phyloP scores from a whole-genome alignment of 805 yeast genomes.

The Dipodascus geniculatus region DNA sequence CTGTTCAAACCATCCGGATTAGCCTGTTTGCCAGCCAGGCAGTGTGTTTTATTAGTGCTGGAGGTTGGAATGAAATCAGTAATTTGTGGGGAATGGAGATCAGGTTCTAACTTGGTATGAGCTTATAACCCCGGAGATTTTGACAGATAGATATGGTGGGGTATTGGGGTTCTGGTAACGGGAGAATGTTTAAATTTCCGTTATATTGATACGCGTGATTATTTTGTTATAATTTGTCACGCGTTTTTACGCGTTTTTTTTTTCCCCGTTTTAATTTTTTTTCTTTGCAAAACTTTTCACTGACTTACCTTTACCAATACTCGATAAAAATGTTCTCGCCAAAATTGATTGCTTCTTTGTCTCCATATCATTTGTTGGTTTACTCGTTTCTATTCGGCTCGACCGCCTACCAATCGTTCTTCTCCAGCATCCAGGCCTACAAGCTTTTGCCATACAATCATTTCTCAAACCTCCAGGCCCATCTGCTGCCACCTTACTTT shows the following conservation, averaged over 20 bases:
- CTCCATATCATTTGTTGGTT: background rate
- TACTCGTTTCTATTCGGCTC: background rate
- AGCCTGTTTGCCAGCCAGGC: background rate
- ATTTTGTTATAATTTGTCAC: background rate
- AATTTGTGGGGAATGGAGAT: no score
- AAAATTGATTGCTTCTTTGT: background rate
- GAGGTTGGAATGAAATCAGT: no score
- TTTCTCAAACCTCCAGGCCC: background rate
- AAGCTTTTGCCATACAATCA: background rate
- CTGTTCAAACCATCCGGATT: background rate
- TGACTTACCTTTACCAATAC: background rate
- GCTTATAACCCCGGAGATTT: no score
- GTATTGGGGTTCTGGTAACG: no score
- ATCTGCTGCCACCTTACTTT: background rate
- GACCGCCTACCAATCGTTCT: background rate
- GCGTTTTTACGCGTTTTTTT: background rate
- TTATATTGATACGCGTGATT: background rate
- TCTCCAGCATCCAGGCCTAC: background rate
- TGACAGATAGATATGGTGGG: no score
- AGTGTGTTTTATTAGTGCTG: no score
- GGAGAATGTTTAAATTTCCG: no score
- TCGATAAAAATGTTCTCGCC: background rate
- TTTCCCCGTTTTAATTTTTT: background rate
- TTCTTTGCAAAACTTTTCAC: background rate
- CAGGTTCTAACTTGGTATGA: no score